Percentiles rank a stretch among this genome's conserved stretches.
Evolutionary conservation across 2,329 filamentous ascomycete genomes (phyloP).

Genomic region (Apiospora hydei): DNA sequence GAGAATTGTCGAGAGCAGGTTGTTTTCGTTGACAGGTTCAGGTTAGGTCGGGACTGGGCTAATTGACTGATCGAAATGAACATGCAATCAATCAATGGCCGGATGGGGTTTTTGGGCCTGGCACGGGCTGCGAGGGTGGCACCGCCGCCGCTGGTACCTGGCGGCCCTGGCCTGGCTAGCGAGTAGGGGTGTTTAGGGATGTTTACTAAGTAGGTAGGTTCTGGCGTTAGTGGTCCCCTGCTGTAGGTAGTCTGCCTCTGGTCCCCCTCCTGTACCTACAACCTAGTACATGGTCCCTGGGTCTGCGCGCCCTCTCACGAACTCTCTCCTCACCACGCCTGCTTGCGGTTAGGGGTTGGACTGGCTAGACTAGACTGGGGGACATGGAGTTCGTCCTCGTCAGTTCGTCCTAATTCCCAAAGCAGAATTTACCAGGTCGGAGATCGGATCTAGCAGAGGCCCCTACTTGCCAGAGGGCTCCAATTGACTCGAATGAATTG

Average conservation of each 20-base stretch:
- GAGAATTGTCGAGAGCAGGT: conserved; percentile 11
- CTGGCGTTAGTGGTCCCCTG: neutral
- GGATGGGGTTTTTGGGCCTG: neutral
- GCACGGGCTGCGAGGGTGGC: neutral
- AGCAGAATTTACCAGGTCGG: neutral
- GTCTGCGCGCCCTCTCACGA: no score
- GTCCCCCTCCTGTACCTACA: neutral
- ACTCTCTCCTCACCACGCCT: neutral
- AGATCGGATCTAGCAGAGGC: conserved; percentile 12
- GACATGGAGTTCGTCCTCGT: neutral
- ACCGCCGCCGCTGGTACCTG: neutral
- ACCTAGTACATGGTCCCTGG: neutral
- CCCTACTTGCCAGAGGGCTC: conserved; percentile 1
- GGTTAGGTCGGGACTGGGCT: conserved; percentile 7
- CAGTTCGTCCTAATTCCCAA: neutral
- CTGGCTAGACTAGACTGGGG: neutral
- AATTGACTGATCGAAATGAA: conserved; percentile 18
- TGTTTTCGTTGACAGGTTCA: conserved; percentile 13
- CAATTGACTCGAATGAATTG: conserved; percentile 11
- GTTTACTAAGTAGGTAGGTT: no score
- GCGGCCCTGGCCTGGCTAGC: neutral
- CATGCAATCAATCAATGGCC: neutral
- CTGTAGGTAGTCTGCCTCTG: no score
- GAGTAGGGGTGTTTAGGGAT: neutral
- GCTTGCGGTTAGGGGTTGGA: neutral